Percentiles rank a stretch among this genome's conserved stretches.
Evolutionary conservation across 768 basidiomycete genomes (phyloP).

Genomic region (Sutorius australiensis): DNA sequence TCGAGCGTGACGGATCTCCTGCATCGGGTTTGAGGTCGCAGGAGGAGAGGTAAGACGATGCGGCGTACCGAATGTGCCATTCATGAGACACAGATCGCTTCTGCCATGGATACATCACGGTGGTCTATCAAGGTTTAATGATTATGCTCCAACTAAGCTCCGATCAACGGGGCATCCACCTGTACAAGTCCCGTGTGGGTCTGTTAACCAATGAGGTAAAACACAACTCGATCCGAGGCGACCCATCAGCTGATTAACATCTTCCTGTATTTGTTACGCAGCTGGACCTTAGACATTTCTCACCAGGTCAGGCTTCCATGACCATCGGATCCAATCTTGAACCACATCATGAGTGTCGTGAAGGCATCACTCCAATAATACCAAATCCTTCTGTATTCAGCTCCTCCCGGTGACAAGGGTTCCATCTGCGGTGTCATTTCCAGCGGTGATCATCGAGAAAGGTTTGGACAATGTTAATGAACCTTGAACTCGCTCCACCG

Average conservation of each 20-base stretch:
- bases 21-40: not conserved
- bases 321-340: constrained; percentile 1
- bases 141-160: constrained; percentile 1
- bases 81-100: constrained; percentile 3
- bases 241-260: not conserved
- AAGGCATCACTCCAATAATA: not conserved
- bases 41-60: not conserved
- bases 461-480: not conserved
- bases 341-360: not conserved
- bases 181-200: constrained; percentile 3
- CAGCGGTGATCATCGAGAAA: constrained; percentile 14
- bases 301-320: not conserved
- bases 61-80: not conserved
- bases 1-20: not conserved
- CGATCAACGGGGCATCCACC: constrained; percentile 8
- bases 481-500: not conserved
- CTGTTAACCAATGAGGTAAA: constrained; percentile 12
- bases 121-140: constrained; percentile 2
- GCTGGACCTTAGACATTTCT: not conserved
- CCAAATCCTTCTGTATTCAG: not conserved
- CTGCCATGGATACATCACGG: not conserved
- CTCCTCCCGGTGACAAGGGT: not conserved
- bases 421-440: not conserved
- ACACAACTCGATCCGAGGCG: constrained; percentile 2
- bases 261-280: not conserved